phyloP scores from a whole-genome alignment of 139 green algal genomes.

The Chlamydomonas asymmetrica region DNA sequence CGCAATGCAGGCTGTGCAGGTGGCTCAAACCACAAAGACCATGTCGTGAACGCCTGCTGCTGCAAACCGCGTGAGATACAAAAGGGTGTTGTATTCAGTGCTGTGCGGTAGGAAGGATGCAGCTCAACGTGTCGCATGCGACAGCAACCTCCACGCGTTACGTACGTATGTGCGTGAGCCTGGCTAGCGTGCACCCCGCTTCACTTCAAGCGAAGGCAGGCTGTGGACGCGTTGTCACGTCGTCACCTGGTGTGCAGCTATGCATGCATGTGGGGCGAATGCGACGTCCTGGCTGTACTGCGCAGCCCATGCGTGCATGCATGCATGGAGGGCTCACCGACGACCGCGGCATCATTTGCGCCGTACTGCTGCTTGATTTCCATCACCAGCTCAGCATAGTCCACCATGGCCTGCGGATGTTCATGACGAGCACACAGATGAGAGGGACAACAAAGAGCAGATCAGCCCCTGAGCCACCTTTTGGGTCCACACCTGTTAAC shows the following conservation, averaged over 20 bases:
- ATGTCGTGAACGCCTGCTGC: too few relatives aligned
- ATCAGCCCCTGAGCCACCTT: too few relatives aligned
- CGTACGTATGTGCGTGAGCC: too few relatives aligned
- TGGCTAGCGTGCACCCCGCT: too few relatives aligned
- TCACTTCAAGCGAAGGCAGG: not conserved
- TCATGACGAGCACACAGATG: not conserved
- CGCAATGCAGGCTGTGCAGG: too few relatives aligned
- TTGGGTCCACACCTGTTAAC: too few relatives aligned
- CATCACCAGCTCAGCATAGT: slow-evolving; percentile 72
- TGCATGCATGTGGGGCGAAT: not conserved
- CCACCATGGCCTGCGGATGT: slow-evolving; percentile 61
- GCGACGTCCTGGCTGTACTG: not conserved
- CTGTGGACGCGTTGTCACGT: not conserved
- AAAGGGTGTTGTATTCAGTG: too few relatives aligned
- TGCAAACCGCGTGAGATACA: too few relatives aligned
- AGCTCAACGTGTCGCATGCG: too few relatives aligned
- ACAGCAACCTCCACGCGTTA: not conserved
- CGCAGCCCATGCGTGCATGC: too few relatives aligned
- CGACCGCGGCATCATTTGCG: slow-evolving; percentile 46
- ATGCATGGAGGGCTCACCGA: slow-evolving; percentile 32
- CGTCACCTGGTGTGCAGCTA: not conserved
- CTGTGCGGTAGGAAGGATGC: too few relatives aligned
- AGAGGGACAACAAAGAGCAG: not conserved
- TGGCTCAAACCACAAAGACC: too few relatives aligned
- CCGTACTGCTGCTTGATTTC: slow-evolving; percentile 48